Conservation (phyloP, 2,329 filamentous ascomycete genomes). For the Neofusicoccum ribis region DNA sequence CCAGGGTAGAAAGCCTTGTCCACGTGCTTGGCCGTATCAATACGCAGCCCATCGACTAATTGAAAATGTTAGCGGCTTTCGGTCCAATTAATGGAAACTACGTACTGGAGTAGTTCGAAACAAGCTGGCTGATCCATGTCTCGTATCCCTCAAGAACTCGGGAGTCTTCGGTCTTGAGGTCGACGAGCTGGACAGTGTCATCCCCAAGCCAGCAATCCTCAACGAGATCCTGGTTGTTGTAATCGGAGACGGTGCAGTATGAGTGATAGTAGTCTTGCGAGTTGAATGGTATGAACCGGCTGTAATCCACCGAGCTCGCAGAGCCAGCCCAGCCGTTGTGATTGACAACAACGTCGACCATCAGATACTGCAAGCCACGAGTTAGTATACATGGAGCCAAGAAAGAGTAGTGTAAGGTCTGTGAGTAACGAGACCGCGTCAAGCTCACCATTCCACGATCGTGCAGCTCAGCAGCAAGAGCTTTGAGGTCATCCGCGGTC, state of each 20-base stretch:
- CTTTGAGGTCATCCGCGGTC: conserved; percentile 58
- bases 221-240: conserved; percentile 50
- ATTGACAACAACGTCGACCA: conserved; percentile 62
- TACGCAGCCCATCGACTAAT: conserved; percentile 40
- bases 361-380: conserved; percentile 48
- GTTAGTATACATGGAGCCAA: neutral
- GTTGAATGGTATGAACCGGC: conserved; percentile 55
- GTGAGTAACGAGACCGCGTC: neutral
- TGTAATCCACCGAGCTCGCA: conserved; percentile 54
- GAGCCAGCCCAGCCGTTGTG: conserved; percentile 57
- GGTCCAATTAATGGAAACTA: neutral
- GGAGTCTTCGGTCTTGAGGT: conserved; percentile 47
- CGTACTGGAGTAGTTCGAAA: conserved; percentile 37
- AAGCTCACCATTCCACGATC: conserved; percentile 52
- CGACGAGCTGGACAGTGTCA: conserved; percentile 44
- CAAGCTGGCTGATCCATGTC: conserved; percentile 20
- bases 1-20: conserved; percentile 36
- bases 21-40: conserved; percentile 43
- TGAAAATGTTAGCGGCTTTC: neutral
- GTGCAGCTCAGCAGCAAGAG: conserved; percentile 58
- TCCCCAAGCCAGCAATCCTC: conserved; percentile 56
- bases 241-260: conserved; percentile 58
- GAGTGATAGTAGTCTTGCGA: conserved; percentile 60
- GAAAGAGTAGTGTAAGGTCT: neutral
- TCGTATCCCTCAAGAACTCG: conserved; percentile 5